These are phyloP conservation scores for Baeospora myosura DNA, from an alignment of 1,284 basidiomycete species.

Conservation along the genomic window DNA sequence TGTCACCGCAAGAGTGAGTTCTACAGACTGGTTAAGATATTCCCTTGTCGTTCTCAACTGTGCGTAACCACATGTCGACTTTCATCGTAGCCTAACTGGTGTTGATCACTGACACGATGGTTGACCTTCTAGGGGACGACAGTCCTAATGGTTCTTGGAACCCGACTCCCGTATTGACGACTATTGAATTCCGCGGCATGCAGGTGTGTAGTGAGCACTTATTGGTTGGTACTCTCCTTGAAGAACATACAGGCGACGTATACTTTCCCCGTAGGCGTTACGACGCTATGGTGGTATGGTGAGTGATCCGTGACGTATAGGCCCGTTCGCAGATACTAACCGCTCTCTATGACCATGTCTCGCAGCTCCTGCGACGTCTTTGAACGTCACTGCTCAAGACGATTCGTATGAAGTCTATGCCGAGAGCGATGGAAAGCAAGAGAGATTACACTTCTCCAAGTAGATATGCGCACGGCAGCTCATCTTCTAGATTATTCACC, in stretches of 20 bases:
- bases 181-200: conserved; percentile 64
- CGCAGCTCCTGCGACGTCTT: too few relatives aligned
- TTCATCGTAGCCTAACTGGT: conserved; percentile 7
- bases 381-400: too few relatives aligned
- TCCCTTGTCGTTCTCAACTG: conserved; percentile 66
- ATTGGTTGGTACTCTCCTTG: background rate
- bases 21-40: conserved; percentile 56
- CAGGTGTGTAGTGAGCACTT: conserved; percentile 34
- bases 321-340: too few relatives aligned
- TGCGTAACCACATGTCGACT: conserved; percentile 17
- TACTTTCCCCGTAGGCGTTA: conserved; percentile 61
- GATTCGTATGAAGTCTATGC: too few relatives aligned
- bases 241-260: conserved; percentile 40
- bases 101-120: background rate
- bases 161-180: conserved; percentile 51
- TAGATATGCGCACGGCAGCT: too few relatives aligned
- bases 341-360: too few relatives aligned
- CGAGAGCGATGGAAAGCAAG: too few relatives aligned
- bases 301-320: too few relatives aligned
- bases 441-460: too few relatives aligned
- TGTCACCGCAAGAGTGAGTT: conserved; percentile 47
- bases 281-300: conserved; percentile 42
- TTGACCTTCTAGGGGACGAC: conserved; percentile 38
- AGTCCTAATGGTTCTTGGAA: conserved; percentile 46
- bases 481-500: too few relatives aligned